Percentiles rank a stretch among this genome's conserved stretches.
Conservation (phyloP, 208 protist species). For the Herpetomonas tarakana region DNA sequence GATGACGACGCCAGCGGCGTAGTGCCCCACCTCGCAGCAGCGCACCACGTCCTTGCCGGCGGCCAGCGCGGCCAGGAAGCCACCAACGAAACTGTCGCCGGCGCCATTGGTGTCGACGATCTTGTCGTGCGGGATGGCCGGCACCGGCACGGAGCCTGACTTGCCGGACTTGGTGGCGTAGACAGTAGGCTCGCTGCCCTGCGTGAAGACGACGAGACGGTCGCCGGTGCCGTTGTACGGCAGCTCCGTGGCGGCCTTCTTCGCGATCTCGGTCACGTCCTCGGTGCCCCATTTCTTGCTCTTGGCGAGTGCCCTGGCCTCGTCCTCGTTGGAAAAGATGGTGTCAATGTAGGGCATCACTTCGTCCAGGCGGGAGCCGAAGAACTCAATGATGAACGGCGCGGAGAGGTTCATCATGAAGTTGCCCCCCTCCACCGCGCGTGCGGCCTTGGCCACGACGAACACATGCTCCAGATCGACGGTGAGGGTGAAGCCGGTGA, state of each 20-base stretch:
- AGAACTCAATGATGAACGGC: slow-evolving; percentile 96
- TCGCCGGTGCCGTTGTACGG: slow-evolving; percentile 82
- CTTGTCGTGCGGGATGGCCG: slow-evolving; percentile 62
- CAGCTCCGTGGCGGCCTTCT: slow-evolving; percentile 48
- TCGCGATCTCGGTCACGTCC: slow-evolving; percentile 85
- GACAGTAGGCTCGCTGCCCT: slow-evolving; percentile 88
- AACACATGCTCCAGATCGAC: slow-evolving; percentile 92
- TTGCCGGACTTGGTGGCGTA: slow-evolving; percentile 53
- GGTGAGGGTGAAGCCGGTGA: slow-evolving; percentile 96
- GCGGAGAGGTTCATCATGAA: slow-evolving; percentile 97
- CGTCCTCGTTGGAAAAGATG: slow-evolving; percentile 96
- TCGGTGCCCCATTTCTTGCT: slow-evolving; percentile 64
- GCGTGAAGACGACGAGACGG: slow-evolving; percentile 95
- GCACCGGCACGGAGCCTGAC: slow-evolving; percentile 52
- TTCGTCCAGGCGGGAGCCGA: slow-evolving; percentile 85
- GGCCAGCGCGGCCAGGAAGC: slow-evolving; percentile 92
- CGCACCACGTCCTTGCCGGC: slow-evolving; percentile 52
- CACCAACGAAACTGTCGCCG: slow-evolving; percentile 98
- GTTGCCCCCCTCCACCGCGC: slow-evolving; percentile 66
- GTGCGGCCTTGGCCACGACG: slow-evolving; percentile 88
- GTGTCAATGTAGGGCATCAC: slow-evolving; percentile 93
- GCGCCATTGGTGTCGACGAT: slow-evolving; percentile 98
- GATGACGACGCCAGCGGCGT: slow-evolving; percentile 90
- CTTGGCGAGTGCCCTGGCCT: slow-evolving; percentile 87
- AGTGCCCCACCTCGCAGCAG: slow-evolving; percentile 91